Percentiles rank a stretch among this genome's conserved stretches.
Evolutionary conservation across 177 flowering plant species (phyloP).

Genomic region (Vitis hybrid): DNA sequence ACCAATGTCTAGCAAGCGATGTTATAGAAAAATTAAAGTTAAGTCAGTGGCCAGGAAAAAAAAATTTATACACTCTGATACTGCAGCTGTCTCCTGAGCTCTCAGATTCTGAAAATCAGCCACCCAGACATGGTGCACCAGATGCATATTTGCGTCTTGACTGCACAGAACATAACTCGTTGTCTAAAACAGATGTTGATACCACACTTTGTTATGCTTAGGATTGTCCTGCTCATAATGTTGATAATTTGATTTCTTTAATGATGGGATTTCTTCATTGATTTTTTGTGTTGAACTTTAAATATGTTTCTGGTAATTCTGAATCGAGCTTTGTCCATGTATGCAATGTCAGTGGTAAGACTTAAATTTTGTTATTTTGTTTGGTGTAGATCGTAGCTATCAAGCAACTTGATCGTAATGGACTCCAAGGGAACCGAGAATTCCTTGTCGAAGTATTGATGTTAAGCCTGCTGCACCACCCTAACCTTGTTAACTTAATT

Average conservation of each 20-base stretch:
- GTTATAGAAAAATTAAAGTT: no score
- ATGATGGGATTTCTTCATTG: background rate
- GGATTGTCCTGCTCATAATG: background rate
- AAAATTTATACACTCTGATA: no score
- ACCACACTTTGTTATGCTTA: background rate
- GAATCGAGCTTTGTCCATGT: background rate
- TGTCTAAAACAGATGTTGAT: no score
- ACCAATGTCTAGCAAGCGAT: no score
- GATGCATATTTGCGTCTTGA: no score
- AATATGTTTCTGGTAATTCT: no score
- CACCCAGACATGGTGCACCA: no score
- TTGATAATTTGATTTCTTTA: background rate
- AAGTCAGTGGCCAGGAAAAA: no score
- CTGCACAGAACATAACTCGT: no score
- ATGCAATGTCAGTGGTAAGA: background rate
- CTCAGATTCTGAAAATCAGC: no score
- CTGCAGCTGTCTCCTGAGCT: no score
- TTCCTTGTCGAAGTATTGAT: conserved; percentile 68
- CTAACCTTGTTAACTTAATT: conserved; percentile 63
- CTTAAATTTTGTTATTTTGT: conserved; percentile 4
- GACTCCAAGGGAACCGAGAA: conserved; percentile 66
- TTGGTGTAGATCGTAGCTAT: conserved; percentile 57
- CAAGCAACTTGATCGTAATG: conserved; percentile 71
- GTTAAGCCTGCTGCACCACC: conserved; percentile 60
- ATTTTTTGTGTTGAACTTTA: background rate